Conservation (phyloP, 805 yeast genomes). For the Hagleromyces aurorensis region DNA sequence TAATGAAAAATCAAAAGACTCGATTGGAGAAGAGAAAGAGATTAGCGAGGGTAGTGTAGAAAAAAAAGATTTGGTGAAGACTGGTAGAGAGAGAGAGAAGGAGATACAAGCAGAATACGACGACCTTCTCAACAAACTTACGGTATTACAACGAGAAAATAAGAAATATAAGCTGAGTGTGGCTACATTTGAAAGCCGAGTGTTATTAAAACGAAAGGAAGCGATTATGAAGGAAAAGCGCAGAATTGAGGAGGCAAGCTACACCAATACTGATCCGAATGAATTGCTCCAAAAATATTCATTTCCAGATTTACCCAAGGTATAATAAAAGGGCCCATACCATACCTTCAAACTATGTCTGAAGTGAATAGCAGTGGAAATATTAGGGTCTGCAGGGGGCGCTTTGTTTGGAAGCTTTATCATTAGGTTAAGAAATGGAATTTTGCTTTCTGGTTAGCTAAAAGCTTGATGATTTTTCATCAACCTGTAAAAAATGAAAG, state of each 20-base stretch:
- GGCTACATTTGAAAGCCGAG: slow-evolving; percentile 19
- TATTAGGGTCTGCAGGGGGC: too few species aligned
- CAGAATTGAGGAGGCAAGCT: slow-evolving; percentile 19
- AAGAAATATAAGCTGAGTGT: slow-evolving; percentile 18
- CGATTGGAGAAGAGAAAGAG: not conserved
- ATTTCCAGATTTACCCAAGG: slow-evolving; percentile 25
- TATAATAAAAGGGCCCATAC: not conserved
- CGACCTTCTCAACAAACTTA: slow-evolving; percentile 14
- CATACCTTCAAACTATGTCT: not conserved
- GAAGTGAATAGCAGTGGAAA: slow-evolving; percentile 1
- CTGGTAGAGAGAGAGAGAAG: slow-evolving; percentile 1
- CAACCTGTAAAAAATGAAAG: too few species aligned
- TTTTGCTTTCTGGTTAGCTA: too few species aligned
- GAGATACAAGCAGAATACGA: slow-evolving; percentile 13
- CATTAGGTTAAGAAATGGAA: too few species aligned
- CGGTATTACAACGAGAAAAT: slow-evolving; percentile 13
- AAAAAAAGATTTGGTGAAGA: slow-evolving; percentile 2
- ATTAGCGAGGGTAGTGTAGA: not conserved
- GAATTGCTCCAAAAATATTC: slow-evolving; percentile 15
- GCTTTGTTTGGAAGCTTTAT: too few species aligned
- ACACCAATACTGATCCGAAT: slow-evolving; percentile 26
- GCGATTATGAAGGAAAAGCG: slow-evolving; percentile 6
- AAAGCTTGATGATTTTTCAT: too few species aligned
- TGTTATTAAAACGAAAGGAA: slow-evolving; percentile 12
- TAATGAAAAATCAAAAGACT: not conserved